Conservation (phyloP, 352 stramenopile genomes). For the Globisporangium recalcitrans region DNA sequence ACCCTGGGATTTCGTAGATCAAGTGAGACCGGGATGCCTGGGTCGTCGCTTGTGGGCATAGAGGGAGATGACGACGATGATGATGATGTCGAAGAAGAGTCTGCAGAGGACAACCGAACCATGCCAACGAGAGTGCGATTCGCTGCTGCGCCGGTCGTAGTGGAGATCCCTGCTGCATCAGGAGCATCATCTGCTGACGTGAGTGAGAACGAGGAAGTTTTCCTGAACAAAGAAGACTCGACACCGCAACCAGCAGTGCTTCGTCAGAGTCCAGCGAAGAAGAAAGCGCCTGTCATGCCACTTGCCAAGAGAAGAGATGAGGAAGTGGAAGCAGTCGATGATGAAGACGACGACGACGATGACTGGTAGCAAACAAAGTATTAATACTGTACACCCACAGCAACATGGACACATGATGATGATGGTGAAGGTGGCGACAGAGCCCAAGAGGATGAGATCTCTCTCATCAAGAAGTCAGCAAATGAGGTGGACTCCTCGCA, state of each 20-base stretch:
- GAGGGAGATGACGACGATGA: background rate
- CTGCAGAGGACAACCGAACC: background rate
- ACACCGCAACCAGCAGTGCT: constrained; percentile 1
- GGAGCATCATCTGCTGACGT: background rate
- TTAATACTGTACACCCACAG: background rate
- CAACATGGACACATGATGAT: background rate
- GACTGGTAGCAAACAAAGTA: background rate
- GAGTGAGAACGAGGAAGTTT: constrained; percentile 16
- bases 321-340: constrained; percentile 7
- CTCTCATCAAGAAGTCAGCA: too few relatives aligned
- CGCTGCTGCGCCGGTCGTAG: constrained; percentile 4
- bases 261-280: background rate
- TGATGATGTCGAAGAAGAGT: background rate
- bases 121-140: constrained; percentile 12
- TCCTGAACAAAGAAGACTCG: background rate
- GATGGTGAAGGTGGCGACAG: too few relatives aligned
- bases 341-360: constrained; percentile 17
- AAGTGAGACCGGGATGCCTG: background rate
- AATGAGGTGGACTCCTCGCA: background rate
- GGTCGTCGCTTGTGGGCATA: background rate
- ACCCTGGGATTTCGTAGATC: background rate
- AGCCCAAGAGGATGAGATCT: background rate
- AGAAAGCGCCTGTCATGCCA: background rate
- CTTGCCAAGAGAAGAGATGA: background rate
- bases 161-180: constrained; percentile 8